These are phyloP conservation scores for Macrotyloma uniflorum DNA, from an alignment of 306 rosid species.

Conservation along the genomic window DNA sequence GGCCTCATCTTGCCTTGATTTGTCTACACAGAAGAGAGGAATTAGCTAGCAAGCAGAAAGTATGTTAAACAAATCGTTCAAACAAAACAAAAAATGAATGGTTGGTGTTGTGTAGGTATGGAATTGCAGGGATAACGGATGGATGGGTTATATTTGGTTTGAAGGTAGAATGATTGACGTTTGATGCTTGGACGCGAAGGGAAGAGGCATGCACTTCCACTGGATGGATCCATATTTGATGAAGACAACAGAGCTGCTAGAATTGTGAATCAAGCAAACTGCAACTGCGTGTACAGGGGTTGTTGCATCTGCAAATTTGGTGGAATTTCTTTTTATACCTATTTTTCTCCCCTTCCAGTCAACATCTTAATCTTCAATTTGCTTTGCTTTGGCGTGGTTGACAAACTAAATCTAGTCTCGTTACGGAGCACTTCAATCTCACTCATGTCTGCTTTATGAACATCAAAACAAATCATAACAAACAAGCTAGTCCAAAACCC, in stretches of 20 bases:
- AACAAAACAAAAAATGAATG: too few species aligned
- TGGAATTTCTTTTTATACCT: constrained; percentile 20
- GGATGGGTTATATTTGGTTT: constrained; percentile 29
- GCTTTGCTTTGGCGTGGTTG: too few species aligned
- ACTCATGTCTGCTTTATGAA: not conserved
- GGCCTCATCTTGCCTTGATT: constrained; percentile 54
- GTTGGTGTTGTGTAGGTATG: not conserved
- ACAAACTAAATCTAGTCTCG: too few species aligned
- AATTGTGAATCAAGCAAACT: constrained; percentile 59
- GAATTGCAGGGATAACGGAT: constrained; percentile 11
- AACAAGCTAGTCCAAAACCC: not conserved
- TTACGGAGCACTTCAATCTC: not conserved
- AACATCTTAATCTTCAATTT: too few species aligned
- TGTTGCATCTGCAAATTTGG: constrained; percentile 59
- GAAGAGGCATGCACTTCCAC: constrained; percentile 12
- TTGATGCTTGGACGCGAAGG: constrained; percentile 62
- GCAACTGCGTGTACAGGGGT: not conserved
- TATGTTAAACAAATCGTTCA: too few species aligned
- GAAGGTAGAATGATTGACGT: not conserved
- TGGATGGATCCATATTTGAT: constrained; percentile 36
- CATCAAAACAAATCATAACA: not conserved
- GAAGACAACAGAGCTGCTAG: constrained; percentile 50
- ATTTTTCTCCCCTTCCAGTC: too few species aligned
- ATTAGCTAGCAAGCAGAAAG: too few species aligned
- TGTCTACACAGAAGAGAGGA: too few species aligned